phyloP scores from a whole-genome alignment of 2,329 filamentous ascomycete species.

The Helminthosporium solani region DNA sequence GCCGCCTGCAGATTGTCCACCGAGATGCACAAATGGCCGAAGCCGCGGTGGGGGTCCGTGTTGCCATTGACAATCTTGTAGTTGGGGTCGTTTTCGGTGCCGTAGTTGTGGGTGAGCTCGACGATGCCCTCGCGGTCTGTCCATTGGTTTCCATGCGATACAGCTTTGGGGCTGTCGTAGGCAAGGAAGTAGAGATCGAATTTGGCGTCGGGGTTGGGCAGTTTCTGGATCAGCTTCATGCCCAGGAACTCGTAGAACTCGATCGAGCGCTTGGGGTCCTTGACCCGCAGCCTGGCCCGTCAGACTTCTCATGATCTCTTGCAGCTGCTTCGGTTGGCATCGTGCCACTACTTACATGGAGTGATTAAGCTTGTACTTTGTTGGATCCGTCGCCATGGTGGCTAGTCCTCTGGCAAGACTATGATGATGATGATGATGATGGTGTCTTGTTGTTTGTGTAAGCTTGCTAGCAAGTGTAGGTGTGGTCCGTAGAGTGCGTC shows the following conservation, averaged over 20 bases:
- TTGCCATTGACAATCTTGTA: conserved; percentile 89
- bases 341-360: conserved; percentile 45
- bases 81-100: conserved; percentile 79
- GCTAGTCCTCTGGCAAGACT: conserved; percentile 36
- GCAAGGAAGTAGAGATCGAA: conserved; percentile 96
- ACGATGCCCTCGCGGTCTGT: conserved; percentile 85
- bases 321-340: not conserved
- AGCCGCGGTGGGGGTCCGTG: conserved; percentile 79
- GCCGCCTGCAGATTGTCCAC: conserved; percentile 75
- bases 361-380: conserved; percentile 66
- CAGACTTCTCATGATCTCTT: not conserved
- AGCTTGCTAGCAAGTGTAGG: conserved; percentile 9
- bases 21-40: conserved; percentile 80
- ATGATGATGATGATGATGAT: too few species aligned
- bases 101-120: conserved; percentile 82
- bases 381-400: conserved; percentile 59
- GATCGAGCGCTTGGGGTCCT: conserved; percentile 81
- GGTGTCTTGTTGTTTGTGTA: conserved; percentile 11
- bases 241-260: conserved; percentile 95
- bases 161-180: conserved; percentile 74
- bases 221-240: conserved; percentile 78
- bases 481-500: conserved; percentile 11
- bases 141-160: conserved; percentile 73
- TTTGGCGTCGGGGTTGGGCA: conserved; percentile 80
- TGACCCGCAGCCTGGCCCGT: conserved; percentile 75